Conservation (phyloP, 345 rosid genomes). For the Limnanthes douglasii region DNA sequence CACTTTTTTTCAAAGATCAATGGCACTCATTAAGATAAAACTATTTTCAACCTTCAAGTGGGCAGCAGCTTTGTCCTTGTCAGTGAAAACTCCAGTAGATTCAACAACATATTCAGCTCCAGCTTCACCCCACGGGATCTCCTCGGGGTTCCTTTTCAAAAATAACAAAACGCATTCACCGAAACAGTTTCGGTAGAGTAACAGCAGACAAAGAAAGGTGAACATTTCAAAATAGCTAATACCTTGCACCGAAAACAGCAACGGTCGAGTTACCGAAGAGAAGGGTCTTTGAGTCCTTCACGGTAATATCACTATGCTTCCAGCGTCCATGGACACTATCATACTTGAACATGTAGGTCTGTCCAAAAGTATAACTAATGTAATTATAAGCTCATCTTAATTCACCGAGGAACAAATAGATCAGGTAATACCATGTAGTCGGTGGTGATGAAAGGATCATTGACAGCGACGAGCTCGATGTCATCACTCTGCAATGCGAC, state of each 20-base stretch:
- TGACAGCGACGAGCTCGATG: slow-evolving; percentile 59
- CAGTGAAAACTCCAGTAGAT: slow-evolving; percentile 63
- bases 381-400: too few species aligned
- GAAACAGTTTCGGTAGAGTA: too few species aligned
- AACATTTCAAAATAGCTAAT: background rate
- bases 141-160: slow-evolving; percentile 40
- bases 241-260: slow-evolving; percentile 43
- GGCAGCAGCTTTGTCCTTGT: slow-evolving; percentile 58
- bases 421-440: slow-evolving; percentile 34
- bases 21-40: too few species aligned
- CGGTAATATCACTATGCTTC: slow-evolving; percentile 43
- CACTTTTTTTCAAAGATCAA: background rate
- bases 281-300: slow-evolving; percentile 47
- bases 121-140: slow-evolving; percentile 50
- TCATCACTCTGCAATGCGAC: slow-evolving; percentile 58
- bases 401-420: background rate
- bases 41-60: slow-evolving; percentile 39
- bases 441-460: slow-evolving; percentile 65
- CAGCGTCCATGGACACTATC: slow-evolving; percentile 56
- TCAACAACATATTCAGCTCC: slow-evolving; percentile 53
- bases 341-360: slow-evolving; percentile 56
- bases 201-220: background rate
- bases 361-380: background rate
- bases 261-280: slow-evolving; percentile 46
- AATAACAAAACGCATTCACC: background rate